These are phyloP conservation scores for Ochetophila trinervis DNA, from an alignment of 306 rosid species.

Conservation along the genomic window DNA sequence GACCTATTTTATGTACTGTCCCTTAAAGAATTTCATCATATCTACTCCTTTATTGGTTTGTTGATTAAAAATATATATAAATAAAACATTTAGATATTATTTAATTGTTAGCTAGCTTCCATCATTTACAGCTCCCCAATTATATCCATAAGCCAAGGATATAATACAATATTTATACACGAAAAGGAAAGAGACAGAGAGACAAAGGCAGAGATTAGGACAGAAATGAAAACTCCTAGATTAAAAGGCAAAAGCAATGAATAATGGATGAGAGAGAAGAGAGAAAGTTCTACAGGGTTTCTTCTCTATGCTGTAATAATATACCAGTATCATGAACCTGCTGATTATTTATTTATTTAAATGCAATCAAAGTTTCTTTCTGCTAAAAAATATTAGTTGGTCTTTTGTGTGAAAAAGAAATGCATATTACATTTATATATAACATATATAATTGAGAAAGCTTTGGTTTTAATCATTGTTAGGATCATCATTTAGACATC, in stretches of 20 bases:
- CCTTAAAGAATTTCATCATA: background rate
- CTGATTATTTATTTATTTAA: background rate
- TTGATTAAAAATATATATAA: background rate
- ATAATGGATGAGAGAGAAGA: conserved; percentile 39
- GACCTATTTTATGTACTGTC: background rate
- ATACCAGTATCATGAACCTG: background rate
- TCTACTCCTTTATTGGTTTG: conserved; percentile 10
- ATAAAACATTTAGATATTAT: background rate
- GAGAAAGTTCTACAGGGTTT: background rate
- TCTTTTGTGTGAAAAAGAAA: background rate
- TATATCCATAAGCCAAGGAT: background rate
- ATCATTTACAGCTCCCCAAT: conserved; percentile 3
- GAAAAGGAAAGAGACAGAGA: background rate
- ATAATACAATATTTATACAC: conserved; percentile 1
- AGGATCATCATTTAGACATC: conserved; percentile 7
- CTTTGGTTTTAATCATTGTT: conserved; percentile 19
- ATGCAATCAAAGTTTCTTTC: no score
- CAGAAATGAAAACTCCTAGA: conserved; percentile 27
- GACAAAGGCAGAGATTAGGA: conserved; percentile 17
- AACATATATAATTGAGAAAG: conserved; percentile 14
- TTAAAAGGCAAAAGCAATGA: conserved; percentile 30
- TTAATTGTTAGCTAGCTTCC: background rate
- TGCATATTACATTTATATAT: background rate
- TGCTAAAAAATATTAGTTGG: no score
- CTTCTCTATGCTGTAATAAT: background rate